Evolutionary conservation across 371 early-diverging fungal genomes (phyloP), one percentile per base, ranked within the genome.

Genomic region (Phascolomyces articulosus): DNA sequence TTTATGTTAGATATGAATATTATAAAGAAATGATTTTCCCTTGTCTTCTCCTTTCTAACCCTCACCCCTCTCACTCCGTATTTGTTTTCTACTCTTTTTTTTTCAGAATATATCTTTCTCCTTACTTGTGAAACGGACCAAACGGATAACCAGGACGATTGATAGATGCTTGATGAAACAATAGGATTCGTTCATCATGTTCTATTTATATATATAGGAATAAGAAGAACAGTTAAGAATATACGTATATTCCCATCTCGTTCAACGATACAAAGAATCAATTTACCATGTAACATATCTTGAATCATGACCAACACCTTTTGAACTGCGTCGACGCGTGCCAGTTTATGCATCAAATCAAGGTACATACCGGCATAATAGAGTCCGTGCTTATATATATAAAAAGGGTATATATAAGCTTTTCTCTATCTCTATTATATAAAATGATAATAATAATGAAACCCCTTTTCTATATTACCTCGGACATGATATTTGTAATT

Each of bases 301-400:
- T 95, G 95, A 20, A 96, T 82, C 18, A 91, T 70, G n/a, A 96
- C 94, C 48, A 96, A 72, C 28, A 96, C 87, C 64, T 91, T 90
- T 72, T 96, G 95, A 29, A 95, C 76, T 18, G 95, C 95, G 68
- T 97, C 98, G 26, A 91, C 85, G 62, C 97, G 88, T 26, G 90
- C 86, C 31, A 96, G 81, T 75, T 93, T 95, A 47, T 85, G 84
- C 69, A 97, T 83, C 16, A 96, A 74, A 28, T 74, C 80, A 26
- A 90, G 77, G 58, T 92, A 91, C 44, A 86, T 69, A 3, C 80
- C 84, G n/a, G 89, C 85, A 80, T 90, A 82, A 41, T 70, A 75
- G 13, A 72, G 60, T n/a, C 80, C 80, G 54, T 79, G 80, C 80
- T 79, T 60, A 10, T 51, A 18, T 51, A 23, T 51, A n/a, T n/a